Conservation (phyloP, 148 eudicot species). For the Chenopodium berlandieri region DNA sequence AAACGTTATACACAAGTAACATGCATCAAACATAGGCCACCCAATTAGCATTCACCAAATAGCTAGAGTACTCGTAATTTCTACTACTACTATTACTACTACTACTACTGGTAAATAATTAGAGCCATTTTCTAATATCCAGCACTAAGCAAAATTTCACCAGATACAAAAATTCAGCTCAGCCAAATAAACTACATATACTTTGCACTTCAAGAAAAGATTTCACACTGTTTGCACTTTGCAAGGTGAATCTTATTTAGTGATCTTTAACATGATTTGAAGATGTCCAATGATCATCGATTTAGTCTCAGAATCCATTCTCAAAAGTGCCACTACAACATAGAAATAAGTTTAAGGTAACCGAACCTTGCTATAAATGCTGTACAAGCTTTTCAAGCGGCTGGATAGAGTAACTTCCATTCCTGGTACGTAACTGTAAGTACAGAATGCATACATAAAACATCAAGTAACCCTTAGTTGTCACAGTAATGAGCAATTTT, state of each 20-base stretch:
- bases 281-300: neutral
- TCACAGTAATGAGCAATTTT: slow-evolving; percentile 13
- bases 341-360: slow-evolving; percentile 2
- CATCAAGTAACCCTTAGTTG: slow-evolving; percentile 14
- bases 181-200: neutral
- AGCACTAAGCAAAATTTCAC: neutral
- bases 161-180: neutral
- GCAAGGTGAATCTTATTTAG: neutral
- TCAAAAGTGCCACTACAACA: neutral
- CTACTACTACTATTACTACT: neutral
- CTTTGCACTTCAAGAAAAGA: neutral
- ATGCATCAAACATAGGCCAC: neutral
- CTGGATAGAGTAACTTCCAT: slow-evolving; percentile 91
- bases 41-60: neutral
- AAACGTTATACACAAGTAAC: neutral
- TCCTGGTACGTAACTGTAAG: slow-evolving; percentile 88
- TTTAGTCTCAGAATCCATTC: neutral
- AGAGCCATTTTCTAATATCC: neutral
- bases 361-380: slow-evolving; percentile 83
- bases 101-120: neutral
- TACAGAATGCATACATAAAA: slow-evolving; percentile 17
- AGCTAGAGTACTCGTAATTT: neutral
- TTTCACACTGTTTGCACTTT: neutral
- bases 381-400: slow-evolving; percentile 87
- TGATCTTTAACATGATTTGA: neutral